Base-by-base conservation (phyloP, 2,329 filamentous ascomycete species). In the Calonectria pauciramosa region DNA sequence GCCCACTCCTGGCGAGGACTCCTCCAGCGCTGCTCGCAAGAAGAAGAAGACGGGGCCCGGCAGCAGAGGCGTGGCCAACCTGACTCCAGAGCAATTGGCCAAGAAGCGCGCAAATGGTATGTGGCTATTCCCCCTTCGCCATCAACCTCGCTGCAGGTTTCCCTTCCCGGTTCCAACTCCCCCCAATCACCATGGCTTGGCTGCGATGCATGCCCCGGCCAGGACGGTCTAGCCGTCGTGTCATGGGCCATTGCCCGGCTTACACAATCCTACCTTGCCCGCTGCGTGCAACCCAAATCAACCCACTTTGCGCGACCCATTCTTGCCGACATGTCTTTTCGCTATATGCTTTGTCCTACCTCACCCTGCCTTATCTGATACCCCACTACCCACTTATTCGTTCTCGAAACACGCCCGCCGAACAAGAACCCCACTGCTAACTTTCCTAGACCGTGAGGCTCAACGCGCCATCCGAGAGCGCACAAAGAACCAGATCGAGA, bases 401-500 rank as follows among this genome's bases (percentile, higher is more conserved):
- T 34, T 20, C 51, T 75, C 75, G n/a, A 63, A 34, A 59, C 44
- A 34, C 23, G 14, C 47, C 52, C 20, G n/a, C 23, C 30, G 26
- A 63, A 63, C 38, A 60, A 67, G 30, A 71, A 56, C 70, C 63
- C 30, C 49, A 54, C 77, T 59, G 78, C 79, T 78, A 71, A 75
- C 71, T 71, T 56, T 34, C 49, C 20, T 92, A 90, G 95, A 97
- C 83, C 93, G 95, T 72, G 95, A 97, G 84, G 95, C 95, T 36
- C 95, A 98, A 84, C 91, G 95, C 64, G 95, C 94, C 49, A 97
- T 97, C 74, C 90, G 95, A 52, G 94, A 96, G 86, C 91, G 95
- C 70, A 97, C 95, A 34, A 95, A 93, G 86, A 91, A 92, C 72
- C 94, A 94, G 84, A 97, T 97, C 79, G 94, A 96, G 82, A 87